Base-by-base conservation (phyloP, 2,329 filamentous ascomycete genomes). In the Fusarium domesticum region DNA sequence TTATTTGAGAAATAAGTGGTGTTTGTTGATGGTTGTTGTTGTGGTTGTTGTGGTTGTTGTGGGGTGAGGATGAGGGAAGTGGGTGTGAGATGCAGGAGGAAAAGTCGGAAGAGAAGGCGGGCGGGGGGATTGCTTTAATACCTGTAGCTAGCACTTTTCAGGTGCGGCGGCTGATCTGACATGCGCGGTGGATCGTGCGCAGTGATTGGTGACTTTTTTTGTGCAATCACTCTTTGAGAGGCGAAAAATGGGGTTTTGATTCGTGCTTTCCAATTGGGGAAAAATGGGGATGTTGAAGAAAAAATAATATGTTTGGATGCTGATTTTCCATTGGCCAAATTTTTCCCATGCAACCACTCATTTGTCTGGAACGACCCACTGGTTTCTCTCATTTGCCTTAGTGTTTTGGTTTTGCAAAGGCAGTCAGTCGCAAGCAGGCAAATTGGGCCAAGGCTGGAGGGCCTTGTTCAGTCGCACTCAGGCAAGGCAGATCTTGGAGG, bases 101-200 rank as follows among this genome's bases (percentile, higher is more conserved):
- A 68, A 70, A 71, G 59, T 53, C 57, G 53, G 52, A 49, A 56
- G 54, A 55, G 44, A 53, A 52, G 51, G 62, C 59, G 58, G 70
- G 69, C 68, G 73, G 73, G 74, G 71, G 68, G 62, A 57, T 55
- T 53, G 61, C 59, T 69, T 70, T 70, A 70, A 70, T 70, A 70
- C 62, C 64, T 63, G 56, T 59, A 57, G 57, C 57, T 59, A 49
- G 53, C 52, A 47, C 43, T 45, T 51, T 52, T 44, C 39, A 54
- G 54, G 50, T 56, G 57, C 48, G 58, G 61, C 64, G 64, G 65
- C 63, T 70, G 67, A 70, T 70, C 59, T 70, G 65, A 52, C 35
- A 43, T 16, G 40, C 31, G 43, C 15, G 42, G 43, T 53, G 50
- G 51, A 40, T 54, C 51, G 52, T 59, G 60, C 55, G 52, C 36